Conservation (phyloP, 2,329 filamentous ascomycete genomes). For the Davidsoniella virescens region DNA sequence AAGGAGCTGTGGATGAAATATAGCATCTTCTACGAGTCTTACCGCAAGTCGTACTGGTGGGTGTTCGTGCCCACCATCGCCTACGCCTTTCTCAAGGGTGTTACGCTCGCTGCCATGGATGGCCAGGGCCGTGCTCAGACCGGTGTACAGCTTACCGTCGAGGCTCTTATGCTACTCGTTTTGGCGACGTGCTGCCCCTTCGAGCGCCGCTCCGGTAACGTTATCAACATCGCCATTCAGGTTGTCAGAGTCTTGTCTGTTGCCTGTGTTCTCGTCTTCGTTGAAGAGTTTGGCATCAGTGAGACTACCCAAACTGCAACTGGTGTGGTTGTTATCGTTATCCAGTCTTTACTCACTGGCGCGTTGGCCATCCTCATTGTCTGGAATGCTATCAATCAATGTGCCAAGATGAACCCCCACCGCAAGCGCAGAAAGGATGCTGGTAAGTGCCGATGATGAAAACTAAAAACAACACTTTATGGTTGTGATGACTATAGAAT, state of each 20-base stretch:
- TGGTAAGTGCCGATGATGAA: slow-evolving; percentile 39
- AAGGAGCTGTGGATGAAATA: slow-evolving; percentile 90
- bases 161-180: slow-evolving; percentile 60
- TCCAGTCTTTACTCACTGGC: slow-evolving; percentile 73
- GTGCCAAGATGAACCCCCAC: slow-evolving; percentile 79
- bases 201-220: slow-evolving; percentile 70
- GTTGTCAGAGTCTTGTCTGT: slow-evolving; percentile 79
- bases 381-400: slow-evolving; percentile 73
- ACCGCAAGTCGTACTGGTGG: slow-evolving; percentile 95
- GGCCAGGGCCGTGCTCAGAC: slow-evolving; percentile 74
- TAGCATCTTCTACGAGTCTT: slow-evolving; percentile 91
- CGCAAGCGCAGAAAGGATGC: slow-evolving; percentile 75
- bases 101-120: slow-evolving; percentile 68
- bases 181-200: slow-evolving; percentile 77
- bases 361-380: slow-evolving; percentile 72
- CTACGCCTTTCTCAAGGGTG: slow-evolving; percentile 83
- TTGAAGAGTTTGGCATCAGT: slow-evolving; percentile 76
- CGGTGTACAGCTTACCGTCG: slow-evolving; percentile 63
- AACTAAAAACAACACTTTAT: neutral
- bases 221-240: slow-evolving; percentile 89
- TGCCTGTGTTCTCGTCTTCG: slow-evolving; percentile 77
- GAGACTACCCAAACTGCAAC: slow-evolving; percentile 90
- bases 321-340: slow-evolving; percentile 80
- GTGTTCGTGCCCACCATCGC: slow-evolving; percentile 76
- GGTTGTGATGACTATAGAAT: slow-evolving; percentile 2